Conservation (phyloP, 768 basidiomycete genomes). For the Boletus rubroflammeus region DNA sequence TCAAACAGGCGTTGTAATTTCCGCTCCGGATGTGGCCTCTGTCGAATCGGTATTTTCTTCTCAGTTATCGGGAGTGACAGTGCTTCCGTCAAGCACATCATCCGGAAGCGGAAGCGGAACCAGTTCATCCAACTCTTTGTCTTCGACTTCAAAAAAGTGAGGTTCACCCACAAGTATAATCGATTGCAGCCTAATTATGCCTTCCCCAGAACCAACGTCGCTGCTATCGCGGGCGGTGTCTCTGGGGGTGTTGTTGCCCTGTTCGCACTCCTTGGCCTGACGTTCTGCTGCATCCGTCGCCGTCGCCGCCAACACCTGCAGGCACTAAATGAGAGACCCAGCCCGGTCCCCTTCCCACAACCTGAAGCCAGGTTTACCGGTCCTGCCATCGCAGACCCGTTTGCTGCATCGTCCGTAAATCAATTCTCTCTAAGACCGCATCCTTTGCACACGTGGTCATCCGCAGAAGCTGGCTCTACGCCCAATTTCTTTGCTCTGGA, state of each 20-base stretch:
- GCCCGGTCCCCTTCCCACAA: slow-evolving; percentile 5
- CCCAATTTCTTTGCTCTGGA: not conserved
- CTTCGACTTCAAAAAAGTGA: slow-evolving; percentile 13
- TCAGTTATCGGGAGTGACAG: slow-evolving; percentile 4
- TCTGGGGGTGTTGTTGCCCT: slow-evolving; percentile 19
- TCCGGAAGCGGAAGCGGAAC: slow-evolving; percentile 1
- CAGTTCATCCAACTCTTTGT: not conserved
- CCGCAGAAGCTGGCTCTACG: not conserved
- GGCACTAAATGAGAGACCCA: slow-evolving; percentile 1
- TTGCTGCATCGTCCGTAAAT: not conserved
- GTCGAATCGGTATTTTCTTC: slow-evolving; percentile 4
- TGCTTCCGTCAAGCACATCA: slow-evolving; percentile 11
- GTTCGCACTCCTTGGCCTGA: slow-evolving; percentile 14
- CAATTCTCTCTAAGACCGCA: not conserved
- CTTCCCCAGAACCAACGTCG: slow-evolving; percentile 13
- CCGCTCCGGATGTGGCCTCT: not conserved
- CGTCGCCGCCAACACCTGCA: slow-evolving; percentile 5
- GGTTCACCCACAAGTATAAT: not conserved
- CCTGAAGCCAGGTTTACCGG: slow-evolving; percentile 4
- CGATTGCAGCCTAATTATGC: not conserved
- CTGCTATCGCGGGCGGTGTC: slow-evolving; percentile 13
- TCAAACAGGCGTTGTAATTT: not conserved
- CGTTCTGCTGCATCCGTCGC: slow-evolving; percentile 9
- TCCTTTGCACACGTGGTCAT: slow-evolving; percentile 11
- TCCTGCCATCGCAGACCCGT: not conserved